These are phyloP conservation scores for Colletotrichum chlorophyti DNA, from an alignment of 2,329 filamentous ascomycete species.

Conservation along the genomic window DNA sequence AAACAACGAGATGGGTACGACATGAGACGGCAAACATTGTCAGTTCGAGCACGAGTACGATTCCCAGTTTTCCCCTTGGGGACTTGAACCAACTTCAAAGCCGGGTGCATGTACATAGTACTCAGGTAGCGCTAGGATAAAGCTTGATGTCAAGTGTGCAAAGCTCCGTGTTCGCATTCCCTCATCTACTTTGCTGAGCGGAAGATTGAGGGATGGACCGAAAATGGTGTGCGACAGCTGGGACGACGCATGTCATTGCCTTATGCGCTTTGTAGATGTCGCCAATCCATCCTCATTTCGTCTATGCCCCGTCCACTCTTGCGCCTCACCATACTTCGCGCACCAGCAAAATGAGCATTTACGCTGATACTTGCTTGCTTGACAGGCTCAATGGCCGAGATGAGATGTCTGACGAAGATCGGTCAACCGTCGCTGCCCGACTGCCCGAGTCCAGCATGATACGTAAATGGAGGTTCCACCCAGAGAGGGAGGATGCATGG, in stretches of 20 bases:
- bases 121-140: slow-evolving; percentile 5
- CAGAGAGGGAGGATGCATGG: not conserved
- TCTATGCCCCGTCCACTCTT: not conserved
- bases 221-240: slow-evolving; percentile 24
- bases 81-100: not conserved
- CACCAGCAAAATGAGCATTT: not conserved
- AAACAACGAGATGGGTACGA: slow-evolving; percentile 1
- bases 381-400: not conserved
- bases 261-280: slow-evolving; percentile 18
- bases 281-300: not conserved
- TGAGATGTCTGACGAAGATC: not conserved
- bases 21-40: not conserved
- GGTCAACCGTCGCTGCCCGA: not conserved
- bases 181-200: not conserved
- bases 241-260: slow-evolving; percentile 16
- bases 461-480: too few species aligned
- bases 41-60: slow-evolving; percentile 8
- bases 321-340: not conserved
- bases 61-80: not conserved
- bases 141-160: not conserved
- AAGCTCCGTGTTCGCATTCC: slow-evolving; percentile 17
- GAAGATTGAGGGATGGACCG: slow-evolving; percentile 13
- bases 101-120: too few species aligned
- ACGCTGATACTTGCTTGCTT: not conserved
- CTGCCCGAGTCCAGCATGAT: not conserved